Conservation (phyloP, 2,329 filamentous ascomycete genomes). For the Diaporthe sp. region DNA sequence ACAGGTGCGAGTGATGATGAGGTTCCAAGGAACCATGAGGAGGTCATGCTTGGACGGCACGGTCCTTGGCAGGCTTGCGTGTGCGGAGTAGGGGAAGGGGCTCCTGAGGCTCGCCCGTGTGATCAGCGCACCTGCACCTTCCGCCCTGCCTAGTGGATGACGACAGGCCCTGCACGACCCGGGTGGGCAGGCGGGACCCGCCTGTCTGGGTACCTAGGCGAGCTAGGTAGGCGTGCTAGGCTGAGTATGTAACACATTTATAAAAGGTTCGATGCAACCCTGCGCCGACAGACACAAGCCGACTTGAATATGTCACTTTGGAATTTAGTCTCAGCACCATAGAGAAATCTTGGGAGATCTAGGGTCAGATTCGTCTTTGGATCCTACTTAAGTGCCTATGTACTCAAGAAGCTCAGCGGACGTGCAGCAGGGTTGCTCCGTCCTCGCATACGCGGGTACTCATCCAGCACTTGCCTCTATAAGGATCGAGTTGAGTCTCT, state of each 20-base stretch:
- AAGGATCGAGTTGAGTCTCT: not conserved
- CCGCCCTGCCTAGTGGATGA: not conserved
- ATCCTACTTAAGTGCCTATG: not conserved
- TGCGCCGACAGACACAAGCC: not conserved
- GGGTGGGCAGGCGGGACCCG: not conserved
- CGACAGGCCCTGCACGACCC: not conserved
- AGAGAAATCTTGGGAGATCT: not conserved
- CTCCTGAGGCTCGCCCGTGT: conserved; percentile 5
- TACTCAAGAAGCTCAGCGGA: not conserved
- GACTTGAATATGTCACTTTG: not conserved
- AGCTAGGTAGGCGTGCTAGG: no score
- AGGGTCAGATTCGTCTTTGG: not conserved
- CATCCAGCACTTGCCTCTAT: not conserved
- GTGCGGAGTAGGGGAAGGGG: conserved; percentile 9
- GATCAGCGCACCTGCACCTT: conserved; percentile 18
- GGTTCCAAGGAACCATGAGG: conserved; percentile 13
- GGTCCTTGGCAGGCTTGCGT: conserved; percentile 9
- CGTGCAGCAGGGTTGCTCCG: not conserved
- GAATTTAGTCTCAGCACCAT: not conserved
- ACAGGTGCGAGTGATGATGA: conserved; percentile 13
- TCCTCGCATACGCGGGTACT: not conserved
- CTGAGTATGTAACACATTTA: no score
- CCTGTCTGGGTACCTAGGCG: conserved; percentile 1
- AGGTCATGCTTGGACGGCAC: conserved; percentile 7
- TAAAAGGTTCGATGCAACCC: not conserved